These are phyloP conservation scores for Kodamaea derodonti DNA, from an alignment of 1,139 yeast genomes.

Conservation along the genomic window DNA sequence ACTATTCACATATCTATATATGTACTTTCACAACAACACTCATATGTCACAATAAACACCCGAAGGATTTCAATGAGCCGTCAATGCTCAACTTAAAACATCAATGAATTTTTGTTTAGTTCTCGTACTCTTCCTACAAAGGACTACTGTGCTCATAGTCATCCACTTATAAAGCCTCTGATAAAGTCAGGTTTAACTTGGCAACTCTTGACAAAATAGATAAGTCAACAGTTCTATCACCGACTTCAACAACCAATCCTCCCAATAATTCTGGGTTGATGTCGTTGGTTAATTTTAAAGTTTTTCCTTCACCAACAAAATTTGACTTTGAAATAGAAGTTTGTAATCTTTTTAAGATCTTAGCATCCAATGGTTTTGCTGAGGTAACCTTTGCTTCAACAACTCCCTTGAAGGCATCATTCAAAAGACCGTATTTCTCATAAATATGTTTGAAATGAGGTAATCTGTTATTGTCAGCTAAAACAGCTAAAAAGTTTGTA, in stretches of 20 bases:
- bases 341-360: constrained; percentile 75
- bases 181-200: constrained; percentile 83
- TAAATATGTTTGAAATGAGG: constrained; percentile 61
- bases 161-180: constrained; percentile 80
- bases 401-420: constrained; percentile 87
- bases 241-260: constrained; percentile 93
- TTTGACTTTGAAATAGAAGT: constrained; percentile 72
- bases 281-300: constrained; percentile 76
- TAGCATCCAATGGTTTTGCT: constrained; percentile 80
- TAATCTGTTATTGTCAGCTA: constrained; percentile 95
- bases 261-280: constrained; percentile 92
- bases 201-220: constrained; percentile 81
- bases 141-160: too few species aligned
- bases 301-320: constrained; percentile 82
- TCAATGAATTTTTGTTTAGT: too few species aligned
- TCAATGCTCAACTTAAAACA: too few species aligned
- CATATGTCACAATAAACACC: too few species aligned
- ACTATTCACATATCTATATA: too few species aligned
- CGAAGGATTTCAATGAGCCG: too few species aligned
- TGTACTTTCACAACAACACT: too few species aligned
- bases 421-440: constrained; percentile 69
- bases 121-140: too few species aligned
- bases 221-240: constrained; percentile 94
- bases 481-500: constrained; percentile 73
- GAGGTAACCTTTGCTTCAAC: constrained; percentile 94